Percentiles rank a stretch among this genome's conserved stretches.
Conservation (phyloP, 2,329 filamentous ascomycete species). For the Westerdykella sp. region DNA sequence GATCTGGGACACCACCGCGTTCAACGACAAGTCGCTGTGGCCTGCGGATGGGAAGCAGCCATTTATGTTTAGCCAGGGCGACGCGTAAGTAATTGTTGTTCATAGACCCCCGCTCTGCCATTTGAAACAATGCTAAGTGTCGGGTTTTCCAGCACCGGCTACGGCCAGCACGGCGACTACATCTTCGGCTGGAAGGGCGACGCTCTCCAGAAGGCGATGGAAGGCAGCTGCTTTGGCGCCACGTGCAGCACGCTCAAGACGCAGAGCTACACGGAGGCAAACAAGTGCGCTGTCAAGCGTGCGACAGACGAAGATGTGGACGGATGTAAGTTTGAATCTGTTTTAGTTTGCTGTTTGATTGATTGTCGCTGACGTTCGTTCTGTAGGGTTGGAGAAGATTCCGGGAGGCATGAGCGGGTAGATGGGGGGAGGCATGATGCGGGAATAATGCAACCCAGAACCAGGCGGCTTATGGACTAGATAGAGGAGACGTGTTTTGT, state of each 20-base stretch:
- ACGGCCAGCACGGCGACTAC: slow-evolving; percentile 17
- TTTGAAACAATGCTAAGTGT: slow-evolving; percentile 28
- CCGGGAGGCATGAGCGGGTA: slow-evolving; percentile 5
- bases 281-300: slow-evolving; percentile 13
- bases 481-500: too few relatives aligned
- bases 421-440: too few relatives aligned
- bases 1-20: slow-evolving; percentile 14
- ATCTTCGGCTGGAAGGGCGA: slow-evolving; percentile 18
- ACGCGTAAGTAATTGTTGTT: slow-evolving; percentile 2
- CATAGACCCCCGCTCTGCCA: background rate
- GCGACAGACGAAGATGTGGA: slow-evolving; percentile 18
- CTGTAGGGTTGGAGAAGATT: slow-evolving; percentile 10
- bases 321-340: slow-evolving; percentile 12
- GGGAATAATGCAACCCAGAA: too few relatives aligned
- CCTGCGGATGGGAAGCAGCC: slow-evolving; percentile 16
- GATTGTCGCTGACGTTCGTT: background rate
- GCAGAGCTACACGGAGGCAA: slow-evolving; percentile 16
- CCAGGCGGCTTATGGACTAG: too few relatives aligned
- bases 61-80: slow-evolving; percentile 15
- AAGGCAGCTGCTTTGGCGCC: slow-evolving; percentile 13
- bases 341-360: background rate
- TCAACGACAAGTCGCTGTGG: slow-evolving; percentile 10
- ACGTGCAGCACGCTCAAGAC: slow-evolving; percentile 14
- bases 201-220: slow-evolving; percentile 14
- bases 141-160: slow-evolving; percentile 16